A percentile compares a stretch with the other conserved stretches of the same genome.
phyloP scores from a whole-genome alignment of 2,329 filamentous ascomycete species.

The Pseudocercospora fijiensis region DNA sequence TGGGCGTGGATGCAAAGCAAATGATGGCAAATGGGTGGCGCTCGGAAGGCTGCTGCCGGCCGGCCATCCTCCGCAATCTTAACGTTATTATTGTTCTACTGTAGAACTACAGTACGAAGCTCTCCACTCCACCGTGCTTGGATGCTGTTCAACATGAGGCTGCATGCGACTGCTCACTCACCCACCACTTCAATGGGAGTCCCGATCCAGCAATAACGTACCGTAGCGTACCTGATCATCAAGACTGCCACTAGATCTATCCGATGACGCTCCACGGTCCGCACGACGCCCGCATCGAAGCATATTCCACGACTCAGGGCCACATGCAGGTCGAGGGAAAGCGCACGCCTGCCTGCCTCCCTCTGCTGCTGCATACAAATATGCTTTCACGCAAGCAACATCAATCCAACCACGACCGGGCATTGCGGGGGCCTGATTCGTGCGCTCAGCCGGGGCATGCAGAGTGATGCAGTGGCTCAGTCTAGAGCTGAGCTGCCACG shows the following conservation, averaged over 20 bases:
- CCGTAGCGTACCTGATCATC: no score
- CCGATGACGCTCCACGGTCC: not conserved
- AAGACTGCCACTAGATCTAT: no score
- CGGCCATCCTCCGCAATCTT: not conserved
- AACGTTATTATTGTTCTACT: not conserved
- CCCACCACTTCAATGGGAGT: not conserved
- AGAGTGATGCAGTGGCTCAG: slow-evolving; percentile 22
- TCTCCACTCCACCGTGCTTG: no score
- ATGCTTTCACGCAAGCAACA: not conserved
- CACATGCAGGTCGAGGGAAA: not conserved
- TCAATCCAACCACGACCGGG: not conserved
- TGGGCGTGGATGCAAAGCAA: not conserved
- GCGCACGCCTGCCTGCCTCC: no score
- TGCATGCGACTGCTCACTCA: not conserved
- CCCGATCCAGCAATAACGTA: no score
- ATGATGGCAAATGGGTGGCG: not conserved
- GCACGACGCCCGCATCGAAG: not conserved
- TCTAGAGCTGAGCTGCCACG: slow-evolving; percentile 18
- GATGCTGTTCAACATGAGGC: not conserved
- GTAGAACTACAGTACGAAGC: no score
- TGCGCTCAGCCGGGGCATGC: slow-evolving; percentile 10
- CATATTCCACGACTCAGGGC: not conserved
- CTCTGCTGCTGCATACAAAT: not conserved
- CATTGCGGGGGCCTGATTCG: slow-evolving; percentile 14
- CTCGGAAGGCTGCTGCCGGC: not conserved